Evolutionary conservation across 176 grass and related monocot genomes (phyloP), one percentile per base, ranked within the genome.

Genomic region (Carex myosuroides): DNA sequence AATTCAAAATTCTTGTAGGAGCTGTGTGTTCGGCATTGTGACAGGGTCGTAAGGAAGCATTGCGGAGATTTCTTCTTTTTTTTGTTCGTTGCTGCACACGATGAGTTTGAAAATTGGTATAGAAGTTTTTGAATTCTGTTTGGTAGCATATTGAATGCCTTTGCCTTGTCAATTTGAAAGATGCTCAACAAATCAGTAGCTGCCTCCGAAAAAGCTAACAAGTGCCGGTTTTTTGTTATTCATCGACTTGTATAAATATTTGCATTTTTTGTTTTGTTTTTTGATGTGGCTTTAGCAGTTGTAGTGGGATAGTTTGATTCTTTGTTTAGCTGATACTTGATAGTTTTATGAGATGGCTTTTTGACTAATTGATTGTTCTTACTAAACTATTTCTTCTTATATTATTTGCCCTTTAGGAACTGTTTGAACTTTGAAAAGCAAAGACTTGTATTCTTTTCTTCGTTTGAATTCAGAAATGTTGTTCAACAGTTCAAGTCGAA

Each of bases 11-110:
- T 41, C 21, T 85, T 86, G 57, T 73, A 94, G 93, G 93, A 56
- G 90, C 93, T 1, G 68, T 94, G 77, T 94, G 93, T 90, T 90
- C 93, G 1, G 90, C 88, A 69, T 85, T 94, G 74, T 92, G 73
- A 92, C 64, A 61, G 64, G 55, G 5, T 54, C 30, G 32, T 42
- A 57, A 21, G n/a, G 42, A 20, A 74, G 70, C 41, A 26, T 74
- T 74, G n/a, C 17, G 21, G 2, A 48, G 54, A 63, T 32, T n/a
- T 75, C 16, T 17, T 72, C 13, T 75, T 24, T 17, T 26, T 72
- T 59, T 14, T 26, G 26, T 42, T 22, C 33, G 3, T 42, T 60
- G 11, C 32, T 42, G 70, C 14, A 16, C 29, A 26, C n/a, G 50
- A 41, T 29, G 24, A 63, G 56, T 37, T 26, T 56, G 9, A 60